phyloP scores from a whole-genome alignment of 495 filamentous ascomycete species.

The Daldinia concentrica region DNA sequence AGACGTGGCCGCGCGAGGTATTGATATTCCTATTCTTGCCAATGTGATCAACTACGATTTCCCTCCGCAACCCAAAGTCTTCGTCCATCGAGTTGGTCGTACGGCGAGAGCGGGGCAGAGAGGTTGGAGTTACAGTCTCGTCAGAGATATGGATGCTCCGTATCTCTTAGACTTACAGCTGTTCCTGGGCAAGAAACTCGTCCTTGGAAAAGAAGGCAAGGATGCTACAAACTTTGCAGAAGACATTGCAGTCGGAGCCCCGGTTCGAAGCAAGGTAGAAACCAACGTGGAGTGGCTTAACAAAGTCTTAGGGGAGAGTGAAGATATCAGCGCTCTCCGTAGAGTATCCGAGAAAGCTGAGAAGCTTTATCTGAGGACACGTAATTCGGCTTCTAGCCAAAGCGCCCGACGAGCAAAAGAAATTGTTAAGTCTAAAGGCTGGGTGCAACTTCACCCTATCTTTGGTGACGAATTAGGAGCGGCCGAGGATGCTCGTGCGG shows the following conservation, averaged over 20 bases:
- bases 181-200: conserved; percentile 82
- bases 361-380: conserved; percentile 87
- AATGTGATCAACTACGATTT: conserved; percentile 99
- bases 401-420: conserved; percentile 86
- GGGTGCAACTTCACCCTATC: conserved; percentile 75
- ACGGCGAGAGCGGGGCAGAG: conserved; percentile 91
- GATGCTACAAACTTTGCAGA: conserved; percentile 73
- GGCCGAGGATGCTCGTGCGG: conserved; percentile 74
- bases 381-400: conserved; percentile 85
- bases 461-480: conserved; percentile 74
- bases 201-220: conserved; percentile 68
- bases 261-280: conserved; percentile 75
- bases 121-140: conserved; percentile 94
- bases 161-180: conserved; percentile 96
- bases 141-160: conserved; percentile 83
- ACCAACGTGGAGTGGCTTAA: conserved; percentile 78
- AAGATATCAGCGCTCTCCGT: conserved; percentile 75
- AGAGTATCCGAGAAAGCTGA: conserved; percentile 86
- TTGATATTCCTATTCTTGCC: conserved; percentile 94
- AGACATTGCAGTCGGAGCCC: conserved; percentile 79
- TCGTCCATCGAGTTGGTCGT: conserved; percentile 93
- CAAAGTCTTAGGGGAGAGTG: conserved; percentile 76
- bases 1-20: conserved; percentile 95
- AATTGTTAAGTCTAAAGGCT: conserved; percentile 70
- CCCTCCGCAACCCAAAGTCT: conserved; percentile 94